Conservation (phyloP, 768 basidiomycete species). For the Mrakia gelida region DNA sequence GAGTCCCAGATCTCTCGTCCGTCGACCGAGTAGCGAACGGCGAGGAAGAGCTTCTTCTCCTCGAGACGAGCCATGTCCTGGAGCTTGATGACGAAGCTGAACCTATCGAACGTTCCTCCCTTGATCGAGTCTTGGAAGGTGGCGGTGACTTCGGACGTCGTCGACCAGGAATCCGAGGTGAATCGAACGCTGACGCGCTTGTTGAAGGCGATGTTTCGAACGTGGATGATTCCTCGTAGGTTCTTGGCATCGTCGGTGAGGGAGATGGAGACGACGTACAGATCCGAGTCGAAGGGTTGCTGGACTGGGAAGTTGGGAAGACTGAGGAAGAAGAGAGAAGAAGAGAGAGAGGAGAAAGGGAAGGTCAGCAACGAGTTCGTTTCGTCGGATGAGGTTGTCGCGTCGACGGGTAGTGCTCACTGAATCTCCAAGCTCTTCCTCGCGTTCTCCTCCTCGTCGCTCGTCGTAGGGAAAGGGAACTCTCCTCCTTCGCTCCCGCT, state of each 20-base stretch:
- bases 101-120: constrained; percentile 59
- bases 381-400: not conserved
- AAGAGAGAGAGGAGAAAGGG: constrained; percentile 35
- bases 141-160: constrained; percentile 85
- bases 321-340: constrained; percentile 32
- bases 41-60: constrained; percentile 76
- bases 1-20: constrained; percentile 91
- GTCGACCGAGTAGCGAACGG: constrained; percentile 59
- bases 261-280: constrained; percentile 48
- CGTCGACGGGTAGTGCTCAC: constrained; percentile 34
- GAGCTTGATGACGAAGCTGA: constrained; percentile 68
- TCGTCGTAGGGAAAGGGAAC: constrained; percentile 46
- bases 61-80: constrained; percentile 72
- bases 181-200: constrained; percentile 87
- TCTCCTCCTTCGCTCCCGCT: constrained; percentile 38
- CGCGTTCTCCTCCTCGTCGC: constrained; percentile 36
- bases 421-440: constrained; percentile 16
- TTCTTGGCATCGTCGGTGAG: constrained; percentile 48
- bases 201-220: constrained; percentile 79
- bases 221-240: constrained; percentile 67
- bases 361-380: not conserved
- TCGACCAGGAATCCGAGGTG: constrained; percentile 92
- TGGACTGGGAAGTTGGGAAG: constrained; percentile 27
- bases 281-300: constrained; percentile 41
- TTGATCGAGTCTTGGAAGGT: constrained; percentile 55